Conservation (phyloP, 1,284 basidiomycete species). For the Gymnopus androsaceus region DNA sequence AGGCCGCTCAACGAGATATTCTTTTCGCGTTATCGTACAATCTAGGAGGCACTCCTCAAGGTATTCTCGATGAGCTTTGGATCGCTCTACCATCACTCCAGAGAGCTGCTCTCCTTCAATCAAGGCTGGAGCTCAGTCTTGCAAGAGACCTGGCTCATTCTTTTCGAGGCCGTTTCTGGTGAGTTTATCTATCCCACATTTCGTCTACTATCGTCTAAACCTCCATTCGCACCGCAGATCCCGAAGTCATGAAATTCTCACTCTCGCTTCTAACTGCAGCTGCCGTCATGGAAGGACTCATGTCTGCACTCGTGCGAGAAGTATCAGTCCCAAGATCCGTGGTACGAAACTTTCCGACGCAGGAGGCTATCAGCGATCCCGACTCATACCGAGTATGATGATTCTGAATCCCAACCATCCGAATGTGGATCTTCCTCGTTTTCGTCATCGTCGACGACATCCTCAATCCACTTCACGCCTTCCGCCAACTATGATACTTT, state of each 20-base stretch:
- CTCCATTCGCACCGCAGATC: slow-evolving; percentile 37
- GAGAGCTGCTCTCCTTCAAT: slow-evolving; percentile 36
- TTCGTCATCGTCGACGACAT: background rate
- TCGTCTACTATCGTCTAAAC: background rate
- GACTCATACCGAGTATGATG: background rate
- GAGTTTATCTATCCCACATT: slow-evolving; percentile 18
- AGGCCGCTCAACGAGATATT: slow-evolving; percentile 61
- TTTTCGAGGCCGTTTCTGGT: slow-evolving; percentile 52
- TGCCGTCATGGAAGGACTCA: slow-evolving; percentile 46
- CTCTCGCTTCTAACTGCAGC: slow-evolving; percentile 52
- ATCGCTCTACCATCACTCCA: slow-evolving; percentile 50
- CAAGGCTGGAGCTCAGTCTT: slow-evolving; percentile 47
- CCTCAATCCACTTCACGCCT: background rate
- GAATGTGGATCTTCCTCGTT: background rate
- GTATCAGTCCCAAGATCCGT: slow-evolving; percentile 7
- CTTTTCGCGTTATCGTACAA: slow-evolving; percentile 49
- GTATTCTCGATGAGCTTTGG: slow-evolving; percentile 61
- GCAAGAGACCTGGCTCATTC: slow-evolving; percentile 47
- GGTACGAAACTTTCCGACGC: slow-evolving; percentile 35
- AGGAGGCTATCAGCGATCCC: slow-evolving; percentile 18
- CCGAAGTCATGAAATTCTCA: slow-evolving; percentile 51
- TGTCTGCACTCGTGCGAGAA: slow-evolving; percentile 38
- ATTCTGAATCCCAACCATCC: slow-evolving; percentile 8
- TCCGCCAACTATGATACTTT: background rate
- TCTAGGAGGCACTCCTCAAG: slow-evolving; percentile 58